These are phyloP conservation scores for Phytophthora gonapodyides DNA, from an alignment of 352 stramenopile genomes.

Conservation along the genomic window DNA sequence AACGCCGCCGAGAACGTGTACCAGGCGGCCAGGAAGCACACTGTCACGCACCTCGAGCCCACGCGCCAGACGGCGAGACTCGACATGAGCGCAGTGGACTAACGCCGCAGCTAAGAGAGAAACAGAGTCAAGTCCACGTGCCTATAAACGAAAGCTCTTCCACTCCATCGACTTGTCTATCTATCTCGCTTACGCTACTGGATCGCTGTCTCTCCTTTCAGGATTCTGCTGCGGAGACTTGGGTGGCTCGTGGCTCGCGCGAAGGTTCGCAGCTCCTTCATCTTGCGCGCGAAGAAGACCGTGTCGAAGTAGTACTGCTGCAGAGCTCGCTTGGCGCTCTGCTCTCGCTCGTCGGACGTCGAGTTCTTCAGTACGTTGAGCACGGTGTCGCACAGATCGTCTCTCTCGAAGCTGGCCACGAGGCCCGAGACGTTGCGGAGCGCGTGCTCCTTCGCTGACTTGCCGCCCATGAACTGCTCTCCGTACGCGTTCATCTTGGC, in stretches of 20 bases:
- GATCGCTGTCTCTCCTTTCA: not conserved
- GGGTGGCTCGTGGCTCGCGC: constrained; percentile 33
- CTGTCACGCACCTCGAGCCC: constrained; percentile 28
- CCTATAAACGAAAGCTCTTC: constrained; percentile 1
- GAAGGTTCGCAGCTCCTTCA: constrained; percentile 47
- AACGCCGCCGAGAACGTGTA: constrained; percentile 42
- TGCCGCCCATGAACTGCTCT: constrained; percentile 48
- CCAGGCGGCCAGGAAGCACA: constrained; percentile 34
- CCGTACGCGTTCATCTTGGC: constrained; percentile 22
- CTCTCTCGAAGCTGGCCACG: constrained; percentile 37
- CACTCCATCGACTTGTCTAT: not conserved
- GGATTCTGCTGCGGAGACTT: constrained; percentile 23
- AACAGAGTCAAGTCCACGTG: not conserved
- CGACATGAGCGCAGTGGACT: constrained; percentile 43
- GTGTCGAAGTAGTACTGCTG: constrained; percentile 64
- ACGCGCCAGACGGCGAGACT: constrained; percentile 23
- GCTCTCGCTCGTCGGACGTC: constrained; percentile 17
- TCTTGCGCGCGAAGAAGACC: constrained; percentile 61
- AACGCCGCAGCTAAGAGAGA: constrained; percentile 9
- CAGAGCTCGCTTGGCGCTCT: constrained; percentile 12
- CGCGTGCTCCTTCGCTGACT: constrained; percentile 30
- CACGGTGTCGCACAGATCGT: constrained; percentile 48
- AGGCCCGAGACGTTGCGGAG: constrained; percentile 49
- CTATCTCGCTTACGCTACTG: not conserved
- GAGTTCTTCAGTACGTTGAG: constrained; percentile 37